Percentiles rank a stretch among this genome's conserved stretches.
phyloP scores from a whole-genome alignment of 805 yeast species.

The Zygotorulaspora danielsina region DNA sequence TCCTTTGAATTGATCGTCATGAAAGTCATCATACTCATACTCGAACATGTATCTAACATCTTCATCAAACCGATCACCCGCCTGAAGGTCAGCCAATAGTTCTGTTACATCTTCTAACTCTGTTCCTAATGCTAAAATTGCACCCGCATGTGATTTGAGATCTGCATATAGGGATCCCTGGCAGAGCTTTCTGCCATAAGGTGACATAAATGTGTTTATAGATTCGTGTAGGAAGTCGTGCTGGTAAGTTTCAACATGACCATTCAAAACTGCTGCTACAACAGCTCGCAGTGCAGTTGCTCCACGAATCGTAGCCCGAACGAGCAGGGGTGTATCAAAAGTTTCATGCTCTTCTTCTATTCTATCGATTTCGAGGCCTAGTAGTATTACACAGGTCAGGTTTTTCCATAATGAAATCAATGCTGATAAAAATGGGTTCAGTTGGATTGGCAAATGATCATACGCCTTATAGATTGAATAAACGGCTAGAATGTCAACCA shows the following conservation, averaged over 20 bases:
- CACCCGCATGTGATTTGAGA: slow-evolving; percentile 53
- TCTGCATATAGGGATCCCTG: slow-evolving; percentile 59
- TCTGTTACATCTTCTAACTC: slow-evolving; percentile 49
- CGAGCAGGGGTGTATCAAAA: slow-evolving; percentile 42
- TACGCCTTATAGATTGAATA: slow-evolving; percentile 45
- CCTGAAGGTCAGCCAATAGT: slow-evolving; percentile 50
- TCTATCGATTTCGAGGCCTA: slow-evolving; percentile 60
- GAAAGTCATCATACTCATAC: slow-evolving; percentile 46
- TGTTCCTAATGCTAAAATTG: slow-evolving; percentile 47
- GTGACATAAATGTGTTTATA: slow-evolving; percentile 57
- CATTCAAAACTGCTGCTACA: slow-evolving; percentile 56
- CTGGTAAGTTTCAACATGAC: slow-evolving; percentile 38
- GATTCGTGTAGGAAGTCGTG: slow-evolving; percentile 62
- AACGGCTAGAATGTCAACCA: slow-evolving; percentile 42
- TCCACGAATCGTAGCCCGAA: slow-evolving; percentile 54
- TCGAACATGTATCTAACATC: slow-evolving; percentile 61
- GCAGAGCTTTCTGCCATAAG: slow-evolving; percentile 58
- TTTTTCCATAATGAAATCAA: slow-evolving; percentile 63
- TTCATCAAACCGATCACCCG: slow-evolving; percentile 64
- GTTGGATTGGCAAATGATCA: slow-evolving; percentile 31
- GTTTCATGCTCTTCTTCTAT: slow-evolving; percentile 41
- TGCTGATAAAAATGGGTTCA: slow-evolving; percentile 60
- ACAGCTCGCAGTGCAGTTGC: slow-evolving; percentile 59
- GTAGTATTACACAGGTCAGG: slow-evolving; percentile 52
- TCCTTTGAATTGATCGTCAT: slow-evolving; percentile 34